Conservation (phyloP, 2,329 filamentous ascomycete species). For the Phaeoacremonium minimum region DNA sequence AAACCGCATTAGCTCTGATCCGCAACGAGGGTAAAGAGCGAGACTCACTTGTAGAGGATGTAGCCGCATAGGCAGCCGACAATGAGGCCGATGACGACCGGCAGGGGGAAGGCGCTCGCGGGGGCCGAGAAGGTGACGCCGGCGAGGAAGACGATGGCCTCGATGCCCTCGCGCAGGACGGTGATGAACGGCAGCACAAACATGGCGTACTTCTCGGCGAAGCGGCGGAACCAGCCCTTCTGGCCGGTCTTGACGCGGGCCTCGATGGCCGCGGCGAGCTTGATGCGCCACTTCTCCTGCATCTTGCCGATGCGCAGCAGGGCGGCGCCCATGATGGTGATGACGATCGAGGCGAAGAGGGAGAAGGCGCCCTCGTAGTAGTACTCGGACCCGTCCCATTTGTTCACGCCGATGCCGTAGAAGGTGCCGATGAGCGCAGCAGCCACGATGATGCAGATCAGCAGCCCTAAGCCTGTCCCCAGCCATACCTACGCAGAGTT, state of each 20-base stretch:
- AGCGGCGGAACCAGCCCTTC: constrained; percentile 27
- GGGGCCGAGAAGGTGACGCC: constrained; percentile 68
- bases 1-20: not conserved
- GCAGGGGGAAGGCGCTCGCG: constrained; percentile 64
- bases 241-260: constrained; percentile 33
- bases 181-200: constrained; percentile 77
- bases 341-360: constrained; percentile 64
- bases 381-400: constrained; percentile 59
- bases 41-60: constrained; percentile 64
- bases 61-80: constrained; percentile 62
- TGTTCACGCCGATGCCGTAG: constrained; percentile 61
- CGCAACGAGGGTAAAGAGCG: not conserved
- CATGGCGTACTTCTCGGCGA: constrained; percentile 69
- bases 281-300: constrained; percentile 72
- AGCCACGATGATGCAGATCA: constrained; percentile 63
- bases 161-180: constrained; percentile 70
- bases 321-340: constrained; percentile 67
- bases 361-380: constrained; percentile 71
- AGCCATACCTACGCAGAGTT: constrained; percentile 60
- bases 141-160: constrained; percentile 75
- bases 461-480: constrained; percentile 57
- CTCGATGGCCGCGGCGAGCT: constrained; percentile 64
- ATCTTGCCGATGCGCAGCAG: constrained; percentile 72
- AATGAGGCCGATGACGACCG: constrained; percentile 61
- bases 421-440: constrained; percentile 68